phyloP scores from a whole-genome alignment of 257 asterid genomes.

The Solanum tarijense region DNA sequence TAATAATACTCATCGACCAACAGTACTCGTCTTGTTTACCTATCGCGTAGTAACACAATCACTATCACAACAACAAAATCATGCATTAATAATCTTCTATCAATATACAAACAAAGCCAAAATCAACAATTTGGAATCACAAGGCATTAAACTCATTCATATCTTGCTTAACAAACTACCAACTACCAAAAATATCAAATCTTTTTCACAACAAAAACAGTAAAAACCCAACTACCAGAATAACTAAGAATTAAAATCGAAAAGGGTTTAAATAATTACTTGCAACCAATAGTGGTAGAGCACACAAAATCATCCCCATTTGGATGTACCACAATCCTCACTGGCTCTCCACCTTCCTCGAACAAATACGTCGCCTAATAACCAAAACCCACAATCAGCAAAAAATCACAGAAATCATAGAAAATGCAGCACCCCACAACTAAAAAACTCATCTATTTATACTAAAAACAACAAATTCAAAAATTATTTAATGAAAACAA shows the following conservation, averaged over 20 bases:
- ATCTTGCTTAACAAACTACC: background rate
- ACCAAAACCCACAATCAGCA: background rate
- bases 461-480: too few relatives aligned
- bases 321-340: conserved; percentile 48
- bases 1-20: too few relatives aligned
- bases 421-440: too few relatives aligned
- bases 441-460: too few relatives aligned
- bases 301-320: conserved; percentile 74
- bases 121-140: background rate
- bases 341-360: conserved; percentile 45
- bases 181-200: background rate
- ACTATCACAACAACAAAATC: background rate
- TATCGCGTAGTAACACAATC: background rate
- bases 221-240: background rate
- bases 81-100: background rate
- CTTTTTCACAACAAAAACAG: background rate
- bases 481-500: too few relatives aligned
- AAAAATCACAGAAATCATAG: too few relatives aligned
- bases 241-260: background rate
- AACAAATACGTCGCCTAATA: conserved; percentile 24
- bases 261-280: conserved; percentile 25
- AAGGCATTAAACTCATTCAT: background rate
- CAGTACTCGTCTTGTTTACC: background rate
- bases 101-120: background rate
- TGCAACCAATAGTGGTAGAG: conserved; percentile 88